Conservation (phyloP, 352 stramenopile genomes). For the Thalassiosira exigua region DNA sequence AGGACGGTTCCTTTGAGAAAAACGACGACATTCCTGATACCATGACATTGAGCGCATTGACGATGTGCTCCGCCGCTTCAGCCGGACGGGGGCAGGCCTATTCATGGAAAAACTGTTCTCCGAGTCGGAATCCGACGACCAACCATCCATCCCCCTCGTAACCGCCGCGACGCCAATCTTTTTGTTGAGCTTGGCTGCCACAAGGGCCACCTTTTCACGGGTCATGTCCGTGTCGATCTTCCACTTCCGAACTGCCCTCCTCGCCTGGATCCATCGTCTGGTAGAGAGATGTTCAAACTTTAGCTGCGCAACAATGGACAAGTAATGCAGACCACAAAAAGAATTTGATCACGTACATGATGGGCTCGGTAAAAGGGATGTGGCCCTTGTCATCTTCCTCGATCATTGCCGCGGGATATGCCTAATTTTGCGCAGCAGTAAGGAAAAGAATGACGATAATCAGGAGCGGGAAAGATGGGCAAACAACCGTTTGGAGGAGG, state of each 20-base stretch:
- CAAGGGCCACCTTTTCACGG: conserved; percentile 29
- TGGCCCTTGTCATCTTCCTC: conserved; percentile 19
- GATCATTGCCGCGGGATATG: conserved; percentile 22
- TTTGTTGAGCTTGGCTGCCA: conserved; percentile 5
- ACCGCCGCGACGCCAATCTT: neutral
- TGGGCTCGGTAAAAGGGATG: conserved; percentile 22
- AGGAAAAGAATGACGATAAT: neutral
- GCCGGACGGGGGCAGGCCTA: too few relatives aligned
- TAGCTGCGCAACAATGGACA: too few relatives aligned
- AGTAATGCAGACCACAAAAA: too few relatives aligned
- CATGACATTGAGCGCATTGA: too few relatives aligned
- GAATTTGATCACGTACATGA: too few relatives aligned
- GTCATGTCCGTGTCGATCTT: conserved; percentile 30
- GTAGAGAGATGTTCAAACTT: too few relatives aligned
- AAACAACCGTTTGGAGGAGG: neutral
- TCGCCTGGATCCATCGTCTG: conserved; percentile 30
- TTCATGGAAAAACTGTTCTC: too few relatives aligned
- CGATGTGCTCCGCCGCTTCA: too few relatives aligned
- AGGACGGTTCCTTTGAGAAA: too few relatives aligned
- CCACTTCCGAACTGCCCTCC: conserved; percentile 27
- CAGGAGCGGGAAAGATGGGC: neutral
- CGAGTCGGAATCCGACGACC: conserved; percentile 9
- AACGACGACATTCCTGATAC: too few relatives aligned
- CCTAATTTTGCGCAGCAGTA: neutral
- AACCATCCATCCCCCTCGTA: neutral